Base-by-base conservation (phyloP, 345 rosid genomes). In the Dipteronia dyeriana region DNA sequence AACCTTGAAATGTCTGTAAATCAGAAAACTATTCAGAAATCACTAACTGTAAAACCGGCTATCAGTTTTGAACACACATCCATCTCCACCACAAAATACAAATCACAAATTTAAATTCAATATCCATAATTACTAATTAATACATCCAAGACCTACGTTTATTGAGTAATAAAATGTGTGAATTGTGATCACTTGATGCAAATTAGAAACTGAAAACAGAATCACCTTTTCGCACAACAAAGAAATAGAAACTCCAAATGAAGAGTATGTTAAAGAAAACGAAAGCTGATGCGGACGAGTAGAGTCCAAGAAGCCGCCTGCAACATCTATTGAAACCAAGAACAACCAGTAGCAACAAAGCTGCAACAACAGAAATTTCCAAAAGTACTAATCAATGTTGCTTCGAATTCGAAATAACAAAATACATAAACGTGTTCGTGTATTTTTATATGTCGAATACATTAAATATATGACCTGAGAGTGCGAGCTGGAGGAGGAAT, bases 251-350 rank as follows among this genome's bases (percentile, higher is more conserved):
- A 78, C 47, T 69, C 92, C 94, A 89, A 20, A 86, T 12, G 76
- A 87, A 89, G 20, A 84, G 45, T 29, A 84, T 49, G 47, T 22
- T 86, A 80, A 76, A 76, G 85, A 89, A 79, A 25, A 90, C 91
- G 34, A 87, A 79, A 75, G 89, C 92, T 22, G 91, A 84, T 63
- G 92, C 91, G 0, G 91, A 89, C 13, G 88, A 83, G 76, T 39
- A 43, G 67, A 86, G 79, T 70, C 89, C 86, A 66, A 84, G 77
- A 23, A 87, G 71, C 79, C 84, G 84, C 83, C 87, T 82, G 57
- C 82, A 87, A 82, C 83, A 78, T 70, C 89, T 77, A 31, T 87
- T 86, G 25, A 85, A 10, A 4, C 85, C 94, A 56, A 82, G 17
- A 45, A 83, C 82, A 49, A 82, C 49, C 47, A 86, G 65, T 34